phyloP scores from a whole-genome alignment of 805 yeast genomes.

The Kodamaea laetipori region DNA sequence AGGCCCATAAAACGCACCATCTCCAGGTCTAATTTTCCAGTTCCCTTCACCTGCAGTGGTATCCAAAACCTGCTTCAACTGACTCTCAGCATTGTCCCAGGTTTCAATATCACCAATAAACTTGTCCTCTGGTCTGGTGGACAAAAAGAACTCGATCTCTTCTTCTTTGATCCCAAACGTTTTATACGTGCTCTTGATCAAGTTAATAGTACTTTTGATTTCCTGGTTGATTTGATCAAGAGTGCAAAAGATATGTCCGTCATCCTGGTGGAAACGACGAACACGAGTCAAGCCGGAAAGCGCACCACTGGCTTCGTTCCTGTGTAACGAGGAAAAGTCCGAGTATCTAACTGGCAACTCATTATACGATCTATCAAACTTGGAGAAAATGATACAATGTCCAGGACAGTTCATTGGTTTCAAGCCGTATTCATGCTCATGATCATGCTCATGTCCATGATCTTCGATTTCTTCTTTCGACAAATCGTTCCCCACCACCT shows the following conservation, averaged over 20 bases:
- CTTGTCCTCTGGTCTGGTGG: slow-evolving; percentile 80
- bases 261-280: slow-evolving; percentile 95
- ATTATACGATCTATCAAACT: slow-evolving; percentile 75
- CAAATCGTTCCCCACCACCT: slow-evolving; percentile 63
- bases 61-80: slow-evolving; percentile 61
- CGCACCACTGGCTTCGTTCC: slow-evolving; percentile 95
- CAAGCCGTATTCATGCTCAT: slow-evolving; percentile 60
- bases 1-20: slow-evolving; percentile 97
- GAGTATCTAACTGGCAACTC: slow-evolving; percentile 85
- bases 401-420: slow-evolving; percentile 98
- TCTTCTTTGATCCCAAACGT: slow-evolving; percentile 57
- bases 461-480: slow-evolving; percentile 27
- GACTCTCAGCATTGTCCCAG: slow-evolving; percentile 83
- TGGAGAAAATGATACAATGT: slow-evolving; percentile 80
- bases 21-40: slow-evolving; percentile 85
- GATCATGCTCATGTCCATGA: slow-evolving; percentile 15
- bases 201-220: slow-evolving; percentile 66
- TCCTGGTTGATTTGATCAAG: slow-evolving; percentile 74
- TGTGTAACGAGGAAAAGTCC: slow-evolving; percentile 88
- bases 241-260: slow-evolving; percentile 93
- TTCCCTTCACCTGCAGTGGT: slow-evolving; percentile 45
- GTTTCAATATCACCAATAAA: slow-evolving; percentile 74
- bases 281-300: slow-evolving; percentile 90
- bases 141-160: slow-evolving; percentile 63
- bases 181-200: slow-evolving; percentile 74